Base-by-base conservation (phyloP, 202 grass and related monocot genomes). In the Eragrostis tef region DNA sequence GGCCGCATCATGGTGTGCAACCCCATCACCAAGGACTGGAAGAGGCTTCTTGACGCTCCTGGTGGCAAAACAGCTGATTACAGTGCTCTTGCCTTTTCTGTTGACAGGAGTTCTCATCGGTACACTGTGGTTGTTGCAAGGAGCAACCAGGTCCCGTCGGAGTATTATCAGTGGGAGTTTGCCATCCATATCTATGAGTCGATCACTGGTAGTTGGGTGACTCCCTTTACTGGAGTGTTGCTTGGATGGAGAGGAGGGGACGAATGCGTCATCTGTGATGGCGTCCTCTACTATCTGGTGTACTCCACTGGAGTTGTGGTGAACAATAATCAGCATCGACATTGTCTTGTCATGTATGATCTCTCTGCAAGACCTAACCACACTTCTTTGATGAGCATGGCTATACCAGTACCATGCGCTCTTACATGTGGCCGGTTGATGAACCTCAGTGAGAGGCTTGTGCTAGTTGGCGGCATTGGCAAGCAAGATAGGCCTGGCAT, bases 401-500 rank as follows among this genome's bases (percentile, higher is more conserved):
- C 88, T 39, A 91, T 97, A 64, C 89, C 81, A 16, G 94, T 84
- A 29, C 94, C 94, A 1, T 92, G 89, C 8, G 76, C 88, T n/a
- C 87, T 97, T 70, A 97, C 94, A 4, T 97, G 94, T 16, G 91
- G 87, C 58, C 77, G 91, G 67, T 50, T 97, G 77, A 97, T 97
- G 94, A 97, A 94, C 68, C 82, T 94, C 12, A 67, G 71, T 17
- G 91, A 87, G 71, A 97, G 61, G 80, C 84, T 97, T 41, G 81
- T 97, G 17, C 77, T 97, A 67, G 94, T 97, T 49, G 94, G 94
- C 5, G 94, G 94, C 44, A 97, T 97, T 63, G 94, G 94, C n/a
- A 97, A 94, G 84, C 89, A 83, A 51, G 94, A 97, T 67, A 82
- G 91, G 29, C 94, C 94, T 10, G 94, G 89, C 50, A 90, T 97